Conservation (phyloP, 2,329 filamentous ascomycete genomes). For the Pseudogymnoascus sp. region DNA sequence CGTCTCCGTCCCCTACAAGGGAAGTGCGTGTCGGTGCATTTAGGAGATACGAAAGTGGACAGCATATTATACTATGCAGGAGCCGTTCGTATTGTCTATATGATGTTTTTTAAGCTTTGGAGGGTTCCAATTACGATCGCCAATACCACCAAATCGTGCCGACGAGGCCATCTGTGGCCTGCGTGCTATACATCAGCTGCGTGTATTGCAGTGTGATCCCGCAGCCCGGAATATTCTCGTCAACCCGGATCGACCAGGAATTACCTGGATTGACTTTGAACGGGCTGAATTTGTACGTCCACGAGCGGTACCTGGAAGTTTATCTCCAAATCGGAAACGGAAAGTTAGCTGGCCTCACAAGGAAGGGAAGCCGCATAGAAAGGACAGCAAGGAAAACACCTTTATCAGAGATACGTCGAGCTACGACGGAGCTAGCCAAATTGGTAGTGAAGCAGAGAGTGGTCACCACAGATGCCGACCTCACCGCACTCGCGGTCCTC, state of each 20-base stretch:
- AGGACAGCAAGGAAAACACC: too few species aligned
- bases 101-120: not conserved
- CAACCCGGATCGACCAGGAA: not conserved
- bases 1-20: slow-evolving; percentile 34
- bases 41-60: slow-evolving; percentile 22
- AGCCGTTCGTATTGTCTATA: not conserved
- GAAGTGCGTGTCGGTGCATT: slow-evolving; percentile 34
- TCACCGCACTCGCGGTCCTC: not conserved
- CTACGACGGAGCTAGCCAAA: too few species aligned
- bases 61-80: not conserved
- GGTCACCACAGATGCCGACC: slow-evolving; percentile 2
- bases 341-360: not conserved
- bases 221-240: too few species aligned
- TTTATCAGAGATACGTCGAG: too few species aligned
- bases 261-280: not conserved
- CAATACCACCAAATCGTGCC: too few species aligned
- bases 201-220: too few species aligned
- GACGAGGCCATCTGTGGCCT: too few species aligned
- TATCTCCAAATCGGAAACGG: slow-evolving; percentile 1
- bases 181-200: too few species aligned
- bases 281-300: not conserved
- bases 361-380: not conserved
- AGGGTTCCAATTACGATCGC: not conserved
- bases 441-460: not conserved
- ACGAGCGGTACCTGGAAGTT: not conserved